phyloP scores from a whole-genome alignment of 352 stramenopile species.

The Phytophthora brassicae region DNA sequence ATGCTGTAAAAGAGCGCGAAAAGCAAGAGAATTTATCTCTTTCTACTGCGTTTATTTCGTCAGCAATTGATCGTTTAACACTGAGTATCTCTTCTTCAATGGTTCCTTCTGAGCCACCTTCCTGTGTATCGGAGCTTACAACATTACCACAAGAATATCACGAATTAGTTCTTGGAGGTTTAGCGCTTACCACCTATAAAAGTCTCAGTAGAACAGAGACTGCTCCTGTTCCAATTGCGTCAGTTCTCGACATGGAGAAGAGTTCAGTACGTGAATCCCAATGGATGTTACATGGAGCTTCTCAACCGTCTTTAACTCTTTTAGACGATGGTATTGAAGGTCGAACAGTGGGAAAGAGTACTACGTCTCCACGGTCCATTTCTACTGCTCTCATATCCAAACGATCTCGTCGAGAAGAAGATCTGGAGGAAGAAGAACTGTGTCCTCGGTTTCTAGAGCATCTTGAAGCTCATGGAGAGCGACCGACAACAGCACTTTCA shows the following conservation, averaged over 20 bases:
- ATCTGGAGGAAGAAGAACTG: slow-evolving; percentile 10
- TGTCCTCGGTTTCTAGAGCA: slow-evolving; percentile 28
- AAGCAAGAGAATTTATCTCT: neutral
- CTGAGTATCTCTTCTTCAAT: slow-evolving; percentile 13
- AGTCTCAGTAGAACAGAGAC: slow-evolving; percentile 13
- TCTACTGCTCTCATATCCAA: slow-evolving; percentile 13
- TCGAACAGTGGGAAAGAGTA: slow-evolving; percentile 14
- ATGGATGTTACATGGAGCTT: slow-evolving; percentile 13
- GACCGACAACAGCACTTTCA: slow-evolving; percentile 10
- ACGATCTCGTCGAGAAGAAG: slow-evolving; percentile 6
- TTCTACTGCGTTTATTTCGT: neutral
- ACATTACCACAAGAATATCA: slow-evolving; percentile 32
- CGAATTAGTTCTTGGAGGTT: slow-evolving; percentile 25
- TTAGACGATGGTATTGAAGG: slow-evolving; percentile 26
- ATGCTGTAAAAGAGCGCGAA: neutral
- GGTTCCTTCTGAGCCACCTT: slow-evolving; percentile 10
- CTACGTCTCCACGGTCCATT: slow-evolving; percentile 17
- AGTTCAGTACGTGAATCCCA: neutral
- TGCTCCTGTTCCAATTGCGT: slow-evolving; percentile 3
- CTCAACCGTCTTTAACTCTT: slow-evolving; percentile 9
- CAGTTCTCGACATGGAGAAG: neutral
- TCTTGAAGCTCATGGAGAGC: slow-evolving; percentile 18
- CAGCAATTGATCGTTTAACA: neutral
- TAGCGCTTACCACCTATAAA: slow-evolving; percentile 10
- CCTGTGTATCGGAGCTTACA: slow-evolving; percentile 24